Conservation (phyloP, 2,329 filamentous ascomycete species). For the Phyllachora maydis region DNA sequence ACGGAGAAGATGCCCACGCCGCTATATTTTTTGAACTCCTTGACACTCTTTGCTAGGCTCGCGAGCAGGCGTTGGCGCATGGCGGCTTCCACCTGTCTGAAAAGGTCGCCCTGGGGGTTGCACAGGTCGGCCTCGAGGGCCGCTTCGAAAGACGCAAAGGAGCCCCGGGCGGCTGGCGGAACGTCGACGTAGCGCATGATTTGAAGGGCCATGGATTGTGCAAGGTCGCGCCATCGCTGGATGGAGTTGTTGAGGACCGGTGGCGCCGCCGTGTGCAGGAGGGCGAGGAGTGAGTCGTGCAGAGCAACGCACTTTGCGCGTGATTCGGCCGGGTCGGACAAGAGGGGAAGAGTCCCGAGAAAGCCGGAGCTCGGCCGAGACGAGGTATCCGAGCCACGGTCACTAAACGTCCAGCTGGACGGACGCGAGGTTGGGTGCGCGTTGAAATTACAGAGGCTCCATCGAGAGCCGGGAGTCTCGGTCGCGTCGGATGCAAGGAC, state of each 20-base stretch:
- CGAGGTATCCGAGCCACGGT: slow-evolving; percentile 23
- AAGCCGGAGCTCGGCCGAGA: slow-evolving; percentile 23
- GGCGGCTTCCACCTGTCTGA: slow-evolving; percentile 24
- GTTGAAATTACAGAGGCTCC: slow-evolving; percentile 30
- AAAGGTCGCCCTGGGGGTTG: slow-evolving; percentile 19
- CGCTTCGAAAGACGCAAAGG: slow-evolving; percentile 24
- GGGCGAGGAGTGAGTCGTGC: slow-evolving; percentile 29
- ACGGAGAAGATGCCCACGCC: slow-evolving; percentile 32
- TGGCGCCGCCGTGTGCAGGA: slow-evolving; percentile 33
- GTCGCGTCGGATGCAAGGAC: too few relatives aligned
- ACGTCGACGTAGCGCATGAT: slow-evolving; percentile 35
- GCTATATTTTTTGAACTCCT: slow-evolving; percentile 28
- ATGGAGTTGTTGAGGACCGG: slow-evolving; percentile 17
- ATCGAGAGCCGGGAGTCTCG: slow-evolving; percentile 10
- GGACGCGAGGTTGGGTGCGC: slow-evolving; percentile 21
- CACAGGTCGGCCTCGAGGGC: slow-evolving; percentile 23
- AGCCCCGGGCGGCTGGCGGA: slow-evolving; percentile 18
- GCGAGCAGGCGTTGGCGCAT: slow-evolving; percentile 26
- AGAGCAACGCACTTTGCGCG: too few relatives aligned
- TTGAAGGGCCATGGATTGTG: slow-evolving; percentile 31
- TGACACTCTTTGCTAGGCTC: slow-evolving; percentile 26
- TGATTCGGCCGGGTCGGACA: too few relatives aligned
- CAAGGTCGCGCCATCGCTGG: slow-evolving; percentile 29
- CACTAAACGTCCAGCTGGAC: slow-evolving; percentile 28
- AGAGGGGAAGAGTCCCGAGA: too few relatives aligned